Conservation (phyloP, 2,329 filamentous ascomycete species). For the Myriosclerotinia scirpicola region DNA sequence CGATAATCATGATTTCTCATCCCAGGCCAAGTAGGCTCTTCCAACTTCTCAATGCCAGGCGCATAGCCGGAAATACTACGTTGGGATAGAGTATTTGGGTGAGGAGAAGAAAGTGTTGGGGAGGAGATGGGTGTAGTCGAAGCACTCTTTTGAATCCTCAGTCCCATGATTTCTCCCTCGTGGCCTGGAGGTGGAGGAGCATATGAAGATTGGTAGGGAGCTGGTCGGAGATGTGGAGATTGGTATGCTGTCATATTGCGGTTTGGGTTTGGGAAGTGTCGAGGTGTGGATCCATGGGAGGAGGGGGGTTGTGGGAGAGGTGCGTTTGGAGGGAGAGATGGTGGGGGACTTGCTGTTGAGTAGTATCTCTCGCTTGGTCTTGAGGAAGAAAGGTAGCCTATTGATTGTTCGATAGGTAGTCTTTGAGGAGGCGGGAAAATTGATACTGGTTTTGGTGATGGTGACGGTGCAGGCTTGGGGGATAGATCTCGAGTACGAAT, state of each 20-base stretch:
- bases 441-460: neutral
- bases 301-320: slow-evolving; percentile 15
- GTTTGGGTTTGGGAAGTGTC: neutral
- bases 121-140: neutral
- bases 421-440: slow-evolving; percentile 17
- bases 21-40: neutral
- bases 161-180: neutral
- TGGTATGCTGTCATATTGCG: neutral
- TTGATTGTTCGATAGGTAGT: slow-evolving; percentile 7
- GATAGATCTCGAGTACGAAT: slow-evolving; percentile 15
- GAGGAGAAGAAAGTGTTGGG: neutral
- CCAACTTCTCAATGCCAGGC: slow-evolving; percentile 13
- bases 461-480: neutral
- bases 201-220: neutral
- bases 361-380: slow-evolving; percentile 10
- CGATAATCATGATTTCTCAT: neutral
- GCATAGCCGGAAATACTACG: slow-evolving; percentile 11
- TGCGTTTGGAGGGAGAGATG: neutral
- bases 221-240: neutral
- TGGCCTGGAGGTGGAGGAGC: neutral
- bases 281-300: neutral
- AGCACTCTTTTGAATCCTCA: slow-evolving; percentile 12
- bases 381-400: neutral
- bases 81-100: neutral
- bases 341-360: neutral